These are phyloP conservation scores for Debaryomyces hansenii DNA, from an alignment of 805 yeast genomes.

Conservation along the genomic window DNA sequence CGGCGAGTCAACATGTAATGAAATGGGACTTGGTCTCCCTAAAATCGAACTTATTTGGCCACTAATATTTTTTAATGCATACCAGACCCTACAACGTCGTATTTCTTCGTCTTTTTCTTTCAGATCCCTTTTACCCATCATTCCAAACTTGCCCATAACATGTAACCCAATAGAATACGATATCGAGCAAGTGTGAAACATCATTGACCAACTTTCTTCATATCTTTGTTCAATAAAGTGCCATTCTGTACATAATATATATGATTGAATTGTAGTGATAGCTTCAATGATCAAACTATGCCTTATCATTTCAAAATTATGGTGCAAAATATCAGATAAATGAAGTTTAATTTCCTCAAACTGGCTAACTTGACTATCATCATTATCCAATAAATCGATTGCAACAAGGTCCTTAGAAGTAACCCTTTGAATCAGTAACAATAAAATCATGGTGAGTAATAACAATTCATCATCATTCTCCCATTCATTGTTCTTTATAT, in stretches of 20 bases:
- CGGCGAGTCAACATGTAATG: constrained; percentile 36
- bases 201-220: constrained; percentile 53
- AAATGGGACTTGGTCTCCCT: constrained; percentile 57
- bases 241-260: constrained; percentile 52
- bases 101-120: constrained; percentile 36
- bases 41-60: constrained; percentile 51
- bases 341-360: constrained; percentile 15
- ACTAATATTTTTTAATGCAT: constrained; percentile 47
- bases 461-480: constrained; percentile 50
- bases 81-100: constrained; percentile 48
- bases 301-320: constrained; percentile 45
- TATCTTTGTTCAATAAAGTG: constrained; percentile 48
- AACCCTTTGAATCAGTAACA: constrained; percentile 37
- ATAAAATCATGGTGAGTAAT: constrained; percentile 44
- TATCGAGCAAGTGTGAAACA: constrained; percentile 49
- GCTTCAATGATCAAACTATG: constrained; percentile 49
- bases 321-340: constrained; percentile 28
- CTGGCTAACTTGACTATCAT: constrained; percentile 17
- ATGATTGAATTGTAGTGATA: constrained; percentile 47
- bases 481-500: constrained; percentile 38
- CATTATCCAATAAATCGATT: constrained; percentile 10
- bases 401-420: constrained; percentile 29
- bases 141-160: constrained; percentile 36
- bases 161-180: constrained; percentile 55
- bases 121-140: constrained; percentile 2